Evolutionary conservation across 768 basidiomycete species (phyloP).

Genomic region (Russula sp.): DNA sequence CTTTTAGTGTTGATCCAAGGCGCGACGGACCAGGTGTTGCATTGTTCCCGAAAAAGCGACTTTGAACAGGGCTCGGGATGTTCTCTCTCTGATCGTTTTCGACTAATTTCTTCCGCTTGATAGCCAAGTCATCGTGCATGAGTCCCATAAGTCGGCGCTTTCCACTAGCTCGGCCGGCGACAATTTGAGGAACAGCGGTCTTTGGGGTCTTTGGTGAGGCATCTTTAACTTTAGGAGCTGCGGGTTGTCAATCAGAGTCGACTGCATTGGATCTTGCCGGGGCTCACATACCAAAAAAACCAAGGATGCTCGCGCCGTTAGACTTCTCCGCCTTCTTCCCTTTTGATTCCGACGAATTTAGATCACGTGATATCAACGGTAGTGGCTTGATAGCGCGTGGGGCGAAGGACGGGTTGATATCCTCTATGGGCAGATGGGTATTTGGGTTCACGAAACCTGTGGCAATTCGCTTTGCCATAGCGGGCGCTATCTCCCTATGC

Average conservation of each 20-base stretch:
- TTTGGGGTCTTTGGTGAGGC: slow-evolving; percentile 19
- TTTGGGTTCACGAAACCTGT: slow-evolving; percentile 69
- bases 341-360: slow-evolving; percentile 23
- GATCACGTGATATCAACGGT: slow-evolving; percentile 32
- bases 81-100: slow-evolving; percentile 41
- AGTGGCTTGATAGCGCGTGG: slow-evolving; percentile 52
- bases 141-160: slow-evolving; percentile 71
- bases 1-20: slow-evolving; percentile 6
- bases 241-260: slow-evolving; percentile 4
- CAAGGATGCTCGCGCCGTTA: slow-evolving; percentile 46
- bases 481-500: slow-evolving; percentile 59
- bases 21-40: slow-evolving; percentile 16
- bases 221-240: slow-evolving; percentile 22
- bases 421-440: slow-evolving; percentile 63
- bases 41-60: slow-evolving; percentile 29
- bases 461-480: slow-evolving; percentile 64
- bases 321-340: slow-evolving; percentile 38
- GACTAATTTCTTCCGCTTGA: slow-evolving; percentile 47
- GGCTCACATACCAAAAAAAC: slow-evolving; percentile 60
- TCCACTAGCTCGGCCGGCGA: slow-evolving; percentile 61
- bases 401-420: slow-evolving; percentile 67
- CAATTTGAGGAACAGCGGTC: slow-evolving; percentile 23
- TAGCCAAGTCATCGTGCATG: slow-evolving; percentile 60
- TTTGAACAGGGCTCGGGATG: slow-evolving; percentile 35
- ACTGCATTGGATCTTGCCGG: slow-evolving; percentile 2